A percentile compares a stretch with the other conserved stretches of the same genome.
These are phyloP conservation scores for Hemileccinum impolitum DNA, from an alignment of 768 basidiomycete species.

Conservation along the genomic window DNA sequence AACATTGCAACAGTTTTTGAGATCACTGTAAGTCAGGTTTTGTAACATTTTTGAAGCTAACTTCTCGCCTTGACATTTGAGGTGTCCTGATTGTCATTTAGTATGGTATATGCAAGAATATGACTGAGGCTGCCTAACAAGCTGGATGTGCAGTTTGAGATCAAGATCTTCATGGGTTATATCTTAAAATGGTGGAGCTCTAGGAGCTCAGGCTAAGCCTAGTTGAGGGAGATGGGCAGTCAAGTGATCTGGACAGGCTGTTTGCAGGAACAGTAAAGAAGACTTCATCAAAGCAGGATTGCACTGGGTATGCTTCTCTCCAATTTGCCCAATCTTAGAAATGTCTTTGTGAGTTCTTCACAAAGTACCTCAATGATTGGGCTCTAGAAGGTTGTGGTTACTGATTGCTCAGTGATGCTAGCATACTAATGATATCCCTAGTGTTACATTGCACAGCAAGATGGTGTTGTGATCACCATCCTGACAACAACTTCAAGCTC, in stretches of 20 bases:
- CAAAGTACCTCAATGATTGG: no score
- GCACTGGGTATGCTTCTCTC: no score
- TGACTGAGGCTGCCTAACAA: background rate
- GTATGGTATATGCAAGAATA: background rate
- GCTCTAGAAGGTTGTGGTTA: background rate
- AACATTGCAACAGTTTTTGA: no score
- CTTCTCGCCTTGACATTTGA: background rate
- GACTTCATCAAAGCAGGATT: no score
- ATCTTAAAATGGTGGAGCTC: no score
- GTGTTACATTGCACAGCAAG: background rate
- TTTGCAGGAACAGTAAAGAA: no score
- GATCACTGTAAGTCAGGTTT: background rate
- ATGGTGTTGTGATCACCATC: constrained; percentile 1
- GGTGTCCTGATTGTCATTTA: background rate
- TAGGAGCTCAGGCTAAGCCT: no score
- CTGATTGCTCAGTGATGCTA: no score
- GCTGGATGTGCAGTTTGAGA: background rate
- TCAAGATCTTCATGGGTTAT: background rate
- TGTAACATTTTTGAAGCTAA: background rate
- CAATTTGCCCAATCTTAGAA: no score
- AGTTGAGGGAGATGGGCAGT: no score
- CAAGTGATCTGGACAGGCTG: no score
- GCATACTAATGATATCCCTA: background rate
- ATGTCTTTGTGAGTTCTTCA: no score
- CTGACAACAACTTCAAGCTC: background rate